Evolutionary conservation across 78 protist genomes (phyloP), one percentile per base, ranked within the genome.

Genomic region (Dictyostelium purpureum): DNA sequence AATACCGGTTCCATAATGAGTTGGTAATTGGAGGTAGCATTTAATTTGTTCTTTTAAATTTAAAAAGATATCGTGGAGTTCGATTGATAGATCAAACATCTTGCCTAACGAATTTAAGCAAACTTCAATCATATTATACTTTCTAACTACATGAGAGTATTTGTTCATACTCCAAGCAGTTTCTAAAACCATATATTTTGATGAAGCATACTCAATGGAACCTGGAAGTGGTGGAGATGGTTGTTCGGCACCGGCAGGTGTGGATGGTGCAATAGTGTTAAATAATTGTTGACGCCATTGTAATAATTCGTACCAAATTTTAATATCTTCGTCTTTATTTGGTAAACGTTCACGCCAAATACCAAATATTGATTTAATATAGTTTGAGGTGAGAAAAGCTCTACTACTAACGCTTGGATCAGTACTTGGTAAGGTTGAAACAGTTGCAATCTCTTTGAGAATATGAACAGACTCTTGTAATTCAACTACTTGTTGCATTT

Each of bases 291-390:
- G 95, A n/a, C 95, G 26, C 91, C 91, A 81, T 11, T 79, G 52
- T 26, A 92, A 18, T 19, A 96, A 40, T 4, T 96, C 97, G 14
- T 66, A 76, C 97, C 97, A 96, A 35, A 96, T 88, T 19, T n/a
- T 45, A 31, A 93, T 28, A 35, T 93, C 96, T 6, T 93, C 96
- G 79, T 95, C 95, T 19, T 81, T 65, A 61, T 83, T 92, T 49
- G 97, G 97, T 51, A 96, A 69, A 28, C 97, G 47, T 28, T 96
- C 97, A 24, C 96, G 51, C 97, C 97, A 96, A 24, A 77, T 94
- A 31, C 61, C 47, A 31, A 97, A 89, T 26, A 89, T 85, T 14
- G 82, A 69, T 49, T 85, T 70, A 26, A 96, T 81, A 7, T 95
- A 96, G 18, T 96, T 61, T 4, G 65, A n/a, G 43, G 87, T 67